These are phyloP conservation scores for Encephalitozoon cuniculi DNA, from an alignment of 371 early-diverging fungal genomes.

Conservation along the genomic window DNA sequence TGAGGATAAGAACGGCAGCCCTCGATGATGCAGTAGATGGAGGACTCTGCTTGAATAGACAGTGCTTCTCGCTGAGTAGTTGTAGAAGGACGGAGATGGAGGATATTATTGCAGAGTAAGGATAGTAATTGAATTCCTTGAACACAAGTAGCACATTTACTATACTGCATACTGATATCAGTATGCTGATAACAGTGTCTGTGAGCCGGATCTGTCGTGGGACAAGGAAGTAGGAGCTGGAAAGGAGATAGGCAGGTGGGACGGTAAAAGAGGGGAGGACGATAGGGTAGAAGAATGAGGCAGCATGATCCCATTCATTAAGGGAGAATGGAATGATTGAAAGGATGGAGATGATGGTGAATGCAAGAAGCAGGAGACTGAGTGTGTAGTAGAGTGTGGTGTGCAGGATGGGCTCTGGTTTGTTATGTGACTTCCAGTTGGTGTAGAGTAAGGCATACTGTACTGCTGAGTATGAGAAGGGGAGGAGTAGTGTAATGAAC, in stretches of 20 bases:
- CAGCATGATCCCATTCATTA: background rate
- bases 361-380: background rate
- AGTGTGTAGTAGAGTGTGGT: background rate
- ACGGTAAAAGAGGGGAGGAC: background rate
- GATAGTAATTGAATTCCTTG: too few relatives aligned
- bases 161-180: background rate
- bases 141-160: too few relatives aligned
- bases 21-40: too few relatives aligned
- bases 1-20: too few relatives aligned
- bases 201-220: background rate
- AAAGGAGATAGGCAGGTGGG: background rate
- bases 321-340: background rate
- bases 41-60: too few relatives aligned
- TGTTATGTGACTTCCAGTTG: background rate
- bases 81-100: too few relatives aligned
- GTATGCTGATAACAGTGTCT: background rate
- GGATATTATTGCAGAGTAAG: too few relatives aligned
- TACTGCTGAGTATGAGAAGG: too few relatives aligned
- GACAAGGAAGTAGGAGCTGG: background rate
- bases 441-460: too few relatives aligned
- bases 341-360: background rate
- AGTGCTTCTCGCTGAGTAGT: too few relatives aligned
- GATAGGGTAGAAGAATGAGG: background rate
- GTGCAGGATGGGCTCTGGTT: background rate
- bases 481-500: too few relatives aligned